Evolutionary conservation across 2,329 filamentous ascomycete genomes (phyloP).

Genomic region (Tolypocladium paradoxum): DNA sequence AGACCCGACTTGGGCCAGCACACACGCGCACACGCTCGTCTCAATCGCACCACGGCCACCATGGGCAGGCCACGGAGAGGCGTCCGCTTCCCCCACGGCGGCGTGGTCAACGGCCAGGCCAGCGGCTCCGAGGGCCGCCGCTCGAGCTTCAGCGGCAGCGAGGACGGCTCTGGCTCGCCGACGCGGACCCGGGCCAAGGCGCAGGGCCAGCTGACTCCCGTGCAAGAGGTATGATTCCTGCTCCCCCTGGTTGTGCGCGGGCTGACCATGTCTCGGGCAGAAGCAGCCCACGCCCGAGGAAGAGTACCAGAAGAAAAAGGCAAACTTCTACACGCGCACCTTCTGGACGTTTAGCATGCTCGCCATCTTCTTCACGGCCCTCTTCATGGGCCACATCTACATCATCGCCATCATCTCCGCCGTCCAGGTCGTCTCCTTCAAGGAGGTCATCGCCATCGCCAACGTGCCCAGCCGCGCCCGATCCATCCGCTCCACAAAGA

Average conservation of each 20-base stretch:
- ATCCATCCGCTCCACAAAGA: conserved; percentile 87
- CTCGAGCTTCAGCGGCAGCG: conserved; percentile 63
- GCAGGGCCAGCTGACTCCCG: conserved; percentile 19
- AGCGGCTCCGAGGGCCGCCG: conserved; percentile 43
- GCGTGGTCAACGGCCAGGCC: conserved; percentile 27
- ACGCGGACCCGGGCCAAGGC: conserved; percentile 15
- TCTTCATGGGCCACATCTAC: conserved; percentile 97
- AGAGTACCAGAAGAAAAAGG: conserved; percentile 98
- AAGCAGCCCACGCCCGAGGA: conserved; percentile 31
- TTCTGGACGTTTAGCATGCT: conserved; percentile 99
- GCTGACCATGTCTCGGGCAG: conserved; percentile 19
- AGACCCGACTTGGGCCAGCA: background rate
- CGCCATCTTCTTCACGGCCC: conserved; percentile 75
- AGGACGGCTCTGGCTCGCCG: conserved; percentile 32
- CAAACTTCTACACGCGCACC: conserved; percentile 90
- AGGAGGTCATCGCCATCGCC: conserved; percentile 96
- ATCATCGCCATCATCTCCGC: conserved; percentile 88
- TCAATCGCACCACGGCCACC: conserved; percentile 3
- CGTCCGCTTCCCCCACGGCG: conserved; percentile 39
- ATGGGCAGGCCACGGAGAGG: conserved; percentile 35
- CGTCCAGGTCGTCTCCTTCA: conserved; percentile 94
- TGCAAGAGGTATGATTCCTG: conserved; percentile 23
- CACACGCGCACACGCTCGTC: background rate
- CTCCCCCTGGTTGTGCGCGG: background rate
- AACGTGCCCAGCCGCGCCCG: conserved; percentile 87